These are phyloP conservation scores for Pichia manshurica DNA, from an alignment of 805 yeast genomes.

Conservation along the genomic window DNA sequence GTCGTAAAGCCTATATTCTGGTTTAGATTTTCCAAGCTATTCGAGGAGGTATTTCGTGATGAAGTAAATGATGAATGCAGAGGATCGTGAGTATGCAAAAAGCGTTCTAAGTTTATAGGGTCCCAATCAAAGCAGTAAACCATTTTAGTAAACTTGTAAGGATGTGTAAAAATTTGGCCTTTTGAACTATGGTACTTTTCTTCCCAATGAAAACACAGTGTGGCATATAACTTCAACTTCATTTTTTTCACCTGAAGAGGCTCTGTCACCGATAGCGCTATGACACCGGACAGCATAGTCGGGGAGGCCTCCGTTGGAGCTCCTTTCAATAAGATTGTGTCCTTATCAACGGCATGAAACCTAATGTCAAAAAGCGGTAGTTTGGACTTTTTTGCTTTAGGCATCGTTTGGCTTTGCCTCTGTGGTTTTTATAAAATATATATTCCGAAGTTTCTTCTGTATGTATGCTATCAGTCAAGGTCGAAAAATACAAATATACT, in stretches of 20 bases:
- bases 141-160: constrained; percentile 50
- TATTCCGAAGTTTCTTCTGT: too few relatives aligned
- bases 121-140: constrained; percentile 81
- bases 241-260: constrained; percentile 65
- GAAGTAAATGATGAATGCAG: constrained; percentile 16
- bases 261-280: constrained; percentile 70
- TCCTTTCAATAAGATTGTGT: constrained; percentile 79
- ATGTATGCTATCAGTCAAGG: too few relatives aligned
- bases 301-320: constrained; percentile 71
- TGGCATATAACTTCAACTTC: constrained; percentile 59
- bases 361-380: constrained; percentile 43
- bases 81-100: constrained; percentile 21
- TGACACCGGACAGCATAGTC: constrained; percentile 66
- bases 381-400: constrained; percentile 22
- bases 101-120: constrained; percentile 47
- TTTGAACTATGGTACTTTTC: constrained; percentile 46
- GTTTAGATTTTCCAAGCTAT: constrained; percentile 7
- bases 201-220: constrained; percentile 59
- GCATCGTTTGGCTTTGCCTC: constrained; percentile 14
- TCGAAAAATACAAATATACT: too few relatives aligned
- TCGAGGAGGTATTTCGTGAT: constrained; percentile 1
- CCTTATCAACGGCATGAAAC: constrained; percentile 62
- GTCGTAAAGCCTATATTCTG: constrained; percentile 23
- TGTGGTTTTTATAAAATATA: too few relatives aligned
- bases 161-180: constrained; percentile 37